Evolutionary conservation across 164 flowering plant genomes (phyloP).

Genomic region (Vitis rupestris): DNA sequence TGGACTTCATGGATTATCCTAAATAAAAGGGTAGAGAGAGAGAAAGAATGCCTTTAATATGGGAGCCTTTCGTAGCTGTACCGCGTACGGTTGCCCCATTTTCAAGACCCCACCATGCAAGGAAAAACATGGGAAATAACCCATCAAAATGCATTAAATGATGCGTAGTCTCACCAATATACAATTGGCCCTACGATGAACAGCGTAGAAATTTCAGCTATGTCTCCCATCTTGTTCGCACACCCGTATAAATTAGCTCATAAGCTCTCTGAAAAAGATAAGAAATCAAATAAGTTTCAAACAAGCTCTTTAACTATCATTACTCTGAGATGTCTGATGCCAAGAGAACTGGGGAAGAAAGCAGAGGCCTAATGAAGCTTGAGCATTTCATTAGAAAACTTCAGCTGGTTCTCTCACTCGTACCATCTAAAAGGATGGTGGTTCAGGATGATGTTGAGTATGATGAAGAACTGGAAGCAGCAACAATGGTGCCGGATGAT

Average conservation of each 20-base stretch:
- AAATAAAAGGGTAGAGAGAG: too few relatives aligned
- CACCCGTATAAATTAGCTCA: not conserved
- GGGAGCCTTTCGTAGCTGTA: too few relatives aligned
- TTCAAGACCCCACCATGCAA: not conserved
- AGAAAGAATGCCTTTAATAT: too few relatives aligned
- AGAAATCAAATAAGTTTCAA: not conserved
- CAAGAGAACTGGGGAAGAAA: not conserved
- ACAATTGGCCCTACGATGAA: slow-evolving; percentile 1
- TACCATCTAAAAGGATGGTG: not conserved
- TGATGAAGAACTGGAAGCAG: slow-evolving; percentile 10
- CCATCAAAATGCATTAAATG: slow-evolving; percentile 2
- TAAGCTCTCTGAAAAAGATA: not conserved
- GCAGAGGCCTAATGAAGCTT: slow-evolving; percentile 14
- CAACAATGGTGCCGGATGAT: slow-evolving; percentile 27
- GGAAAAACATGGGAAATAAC: not conserved
- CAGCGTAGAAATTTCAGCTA: not conserved
- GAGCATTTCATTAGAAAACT: slow-evolving; percentile 18
- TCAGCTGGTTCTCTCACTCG: slow-evolving; percentile 8
- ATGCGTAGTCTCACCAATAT: not conserved
- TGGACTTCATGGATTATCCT: too few relatives aligned
- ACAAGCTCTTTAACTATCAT: not conserved
- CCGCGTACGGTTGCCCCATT: not conserved
- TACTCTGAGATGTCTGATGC: not conserved
- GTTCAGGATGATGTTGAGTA: not conserved
- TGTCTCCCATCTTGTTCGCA: not conserved